Evolutionary conservation across 2,329 filamentous ascomycete species (phyloP), one percentile per base, ranked within the genome.

Genomic region (Fusarium abutilonis): DNA sequence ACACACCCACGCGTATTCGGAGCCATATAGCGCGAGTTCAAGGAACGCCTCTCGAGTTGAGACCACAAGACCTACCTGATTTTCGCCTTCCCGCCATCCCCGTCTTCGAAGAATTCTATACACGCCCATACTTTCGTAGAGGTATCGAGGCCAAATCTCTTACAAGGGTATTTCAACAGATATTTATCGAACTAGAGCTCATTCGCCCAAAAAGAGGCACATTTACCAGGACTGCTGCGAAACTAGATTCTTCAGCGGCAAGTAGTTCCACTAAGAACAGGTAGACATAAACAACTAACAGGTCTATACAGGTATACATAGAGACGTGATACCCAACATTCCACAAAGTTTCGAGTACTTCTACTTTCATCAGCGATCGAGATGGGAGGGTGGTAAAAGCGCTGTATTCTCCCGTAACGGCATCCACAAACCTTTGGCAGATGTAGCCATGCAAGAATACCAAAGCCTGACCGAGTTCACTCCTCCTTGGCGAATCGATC

Each of bases 11-110:
- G 2, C 8, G 23, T 26, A 26, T 8, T 6, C 2, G 6, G 23
- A 7, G 23, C 13, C 6, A 47, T n/a, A 4, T 23, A 38, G 21
- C 51, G 21, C 51, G 51, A 9, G 14, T 52, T 9, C 19, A n/a
- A 23, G 51, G 50, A 34, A 50, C 49, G 6, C 61, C 61, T 15
- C 40, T 62, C 6, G 29, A 56, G 5, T 11, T 64, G 13, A 49
- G 26, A 36, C 41, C 29, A 29, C 13, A 13, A 19, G 19, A 26
- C 9, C 7, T 17, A 14, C 7, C 31, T 8, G 31, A 38, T 2
- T 28, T 29, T 9, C 19, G 15, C 40, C 53, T 56, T 3, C 9
- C 47, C n/a, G 13, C 43, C 1, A 17, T 28, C n/a, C 51, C 47
- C 3, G 41, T 64, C 9, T 47, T 62, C 15, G 58, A 42, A 11